A percentile compares a stretch with the other conserved stretches of the same genome.
These are phyloP conservation scores for Penicillium cinerascens DNA, from an alignment of 495 filamentous ascomycete genomes.

Conservation along the genomic window DNA sequence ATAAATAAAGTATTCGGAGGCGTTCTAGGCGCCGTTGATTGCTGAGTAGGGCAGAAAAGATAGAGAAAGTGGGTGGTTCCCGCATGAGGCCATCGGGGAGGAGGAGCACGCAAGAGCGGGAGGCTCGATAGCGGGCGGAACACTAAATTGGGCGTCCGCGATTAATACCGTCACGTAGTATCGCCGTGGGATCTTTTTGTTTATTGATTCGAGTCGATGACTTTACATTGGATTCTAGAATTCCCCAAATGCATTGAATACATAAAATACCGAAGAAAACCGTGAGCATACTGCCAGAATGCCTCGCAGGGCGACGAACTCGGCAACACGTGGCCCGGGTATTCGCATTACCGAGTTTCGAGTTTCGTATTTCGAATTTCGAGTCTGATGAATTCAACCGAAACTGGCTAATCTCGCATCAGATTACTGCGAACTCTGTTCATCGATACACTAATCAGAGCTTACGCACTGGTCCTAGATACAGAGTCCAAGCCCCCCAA, in stretches of 20 bases:
- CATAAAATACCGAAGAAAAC: not conserved
- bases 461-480: not conserved
- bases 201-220: not conserved
- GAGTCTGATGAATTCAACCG: no score
- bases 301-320: not conserved
- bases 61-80: constrained; percentile 3
- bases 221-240: not conserved
- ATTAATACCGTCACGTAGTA: not conserved
- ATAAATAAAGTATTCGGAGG: not conserved
- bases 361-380: not conserved
- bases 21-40: not conserved
- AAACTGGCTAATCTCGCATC: not conserved
- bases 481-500: no score
- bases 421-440: not conserved
- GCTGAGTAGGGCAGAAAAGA: not conserved
- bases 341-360: not conserved
- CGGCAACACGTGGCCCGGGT: not conserved
- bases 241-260: not conserved
- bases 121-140: not conserved
- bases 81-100: constrained; percentile 19
- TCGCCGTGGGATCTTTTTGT: not conserved
- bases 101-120: constrained; percentile 23
- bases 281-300: not conserved
- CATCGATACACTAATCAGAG: not conserved
- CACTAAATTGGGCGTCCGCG: not conserved